Evolutionary conservation across 148 eudicot species (phyloP).

Genomic region (Talinum fruticosum): DNA sequence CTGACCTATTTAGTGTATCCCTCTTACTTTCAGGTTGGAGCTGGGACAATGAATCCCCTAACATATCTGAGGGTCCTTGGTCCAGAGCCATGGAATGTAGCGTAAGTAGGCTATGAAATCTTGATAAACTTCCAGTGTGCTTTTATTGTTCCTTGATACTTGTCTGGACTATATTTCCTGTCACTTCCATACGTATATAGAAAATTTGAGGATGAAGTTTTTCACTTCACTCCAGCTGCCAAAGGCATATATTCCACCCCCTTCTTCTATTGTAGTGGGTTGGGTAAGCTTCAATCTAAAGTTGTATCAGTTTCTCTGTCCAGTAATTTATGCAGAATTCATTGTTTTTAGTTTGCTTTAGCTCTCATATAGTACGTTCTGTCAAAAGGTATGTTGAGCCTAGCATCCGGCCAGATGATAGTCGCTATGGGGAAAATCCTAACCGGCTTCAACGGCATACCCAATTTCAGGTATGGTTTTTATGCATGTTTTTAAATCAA

Average conservation of each 20-base stretch:
- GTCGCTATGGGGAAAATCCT: conserved; percentile 99
- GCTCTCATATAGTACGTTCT: conserved; percentile 27
- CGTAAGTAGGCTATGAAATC: conserved; percentile 58
- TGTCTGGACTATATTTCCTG: background rate
- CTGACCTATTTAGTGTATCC: conserved; percentile 15
- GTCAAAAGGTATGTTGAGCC: conserved; percentile 90
- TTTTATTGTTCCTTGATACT: background rate
- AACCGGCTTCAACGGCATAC: conserved; percentile 99
- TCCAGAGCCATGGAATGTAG: conserved; percentile 99
- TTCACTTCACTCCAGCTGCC: background rate
- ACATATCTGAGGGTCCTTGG: conserved; percentile 96
- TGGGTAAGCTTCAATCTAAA: background rate
- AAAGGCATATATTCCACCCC: background rate
- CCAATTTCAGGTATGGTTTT: conserved; percentile 80
- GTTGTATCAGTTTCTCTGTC: conserved; percentile 6
- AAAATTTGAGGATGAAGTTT: background rate
- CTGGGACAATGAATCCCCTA: conserved; percentile 99
- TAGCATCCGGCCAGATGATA: conserved; percentile 96
- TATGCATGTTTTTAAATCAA: background rate
- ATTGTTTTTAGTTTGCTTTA: conserved; percentile 14
- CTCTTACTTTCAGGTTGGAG: conserved; percentile 76
- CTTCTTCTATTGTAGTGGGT: background rate
- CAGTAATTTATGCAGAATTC: background rate
- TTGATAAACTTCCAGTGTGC: background rate
- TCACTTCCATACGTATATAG: background rate